These are phyloP conservation scores for Fonsecaea pedrosoi DNA, from an alignment of 2,329 filamentous ascomycete species.

Conservation along the genomic window DNA sequence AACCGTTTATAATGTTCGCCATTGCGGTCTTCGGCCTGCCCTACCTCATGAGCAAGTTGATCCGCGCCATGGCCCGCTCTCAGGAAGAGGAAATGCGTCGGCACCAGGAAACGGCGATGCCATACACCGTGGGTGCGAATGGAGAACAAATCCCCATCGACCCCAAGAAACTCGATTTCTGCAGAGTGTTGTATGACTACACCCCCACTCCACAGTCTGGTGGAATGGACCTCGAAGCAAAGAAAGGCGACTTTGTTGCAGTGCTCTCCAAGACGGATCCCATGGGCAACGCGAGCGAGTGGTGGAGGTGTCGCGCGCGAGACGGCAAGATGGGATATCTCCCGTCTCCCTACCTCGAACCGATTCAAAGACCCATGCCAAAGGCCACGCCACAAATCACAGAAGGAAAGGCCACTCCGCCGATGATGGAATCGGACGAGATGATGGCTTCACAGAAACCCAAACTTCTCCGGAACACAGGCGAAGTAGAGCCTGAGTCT, in stretches of 20 bases:
- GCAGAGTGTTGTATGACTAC: conserved; percentile 93
- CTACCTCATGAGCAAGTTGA: conserved; percentile 96
- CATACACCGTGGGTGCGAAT: conserved; percentile 48
- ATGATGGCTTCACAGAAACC: not conserved
- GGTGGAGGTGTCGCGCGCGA: conserved; percentile 93
- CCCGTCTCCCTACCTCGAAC: conserved; percentile 86
- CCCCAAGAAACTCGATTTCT: conserved; percentile 93
- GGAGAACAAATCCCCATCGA: conserved; percentile 66
- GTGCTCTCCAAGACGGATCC: conserved; percentile 93
- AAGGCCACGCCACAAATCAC: conserved; percentile 52
- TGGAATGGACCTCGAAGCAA: conserved; percentile 86
- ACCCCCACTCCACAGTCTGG: conserved; percentile 71
- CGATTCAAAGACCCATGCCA: conserved; percentile 62
- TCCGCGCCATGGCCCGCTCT: conserved; percentile 79
- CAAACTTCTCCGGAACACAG: not conserved
- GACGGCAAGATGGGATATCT: conserved; percentile 92
- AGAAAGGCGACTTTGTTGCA: conserved; percentile 94
- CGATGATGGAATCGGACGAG: not conserved
- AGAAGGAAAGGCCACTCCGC: conserved; percentile 18
- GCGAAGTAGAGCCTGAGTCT: not conserved
- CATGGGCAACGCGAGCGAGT: conserved; percentile 88
- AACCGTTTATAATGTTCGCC: conserved; percentile 95
- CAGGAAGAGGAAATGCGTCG: conserved; percentile 76
- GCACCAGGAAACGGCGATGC: conserved; percentile 58
- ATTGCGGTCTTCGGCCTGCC: conserved; percentile 93